Conservation (phyloP, 306 rosid species). For the Corylus americana region DNA sequence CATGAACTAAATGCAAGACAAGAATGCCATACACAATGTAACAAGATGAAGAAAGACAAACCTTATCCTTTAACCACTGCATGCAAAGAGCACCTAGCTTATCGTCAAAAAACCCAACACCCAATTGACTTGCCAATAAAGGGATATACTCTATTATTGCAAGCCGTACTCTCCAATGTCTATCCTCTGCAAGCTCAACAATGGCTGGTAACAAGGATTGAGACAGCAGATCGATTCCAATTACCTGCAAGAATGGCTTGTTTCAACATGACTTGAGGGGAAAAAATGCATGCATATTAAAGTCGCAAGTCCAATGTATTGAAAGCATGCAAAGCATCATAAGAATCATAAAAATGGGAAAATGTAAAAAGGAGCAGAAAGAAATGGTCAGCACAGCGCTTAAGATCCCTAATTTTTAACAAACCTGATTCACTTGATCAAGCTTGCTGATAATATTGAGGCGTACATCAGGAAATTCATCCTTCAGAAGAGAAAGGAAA, state of each 20-base stretch:
- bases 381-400: too few relatives aligned
- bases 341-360: neutral
- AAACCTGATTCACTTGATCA: conserved; percentile 98
- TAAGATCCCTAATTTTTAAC: conserved; percentile 8
- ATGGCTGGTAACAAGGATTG: conserved; percentile 97
- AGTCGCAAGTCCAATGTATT: too few relatives aligned
- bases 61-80: conserved; percentile 99
- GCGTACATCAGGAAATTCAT: conserved; percentile 98
- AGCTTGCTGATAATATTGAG: conserved; percentile 97
- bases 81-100: conserved; percentile 97
- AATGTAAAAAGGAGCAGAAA: neutral
- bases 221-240: conserved; percentile 91
- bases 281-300: too few relatives aligned
- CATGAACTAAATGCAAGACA: too few relatives aligned
- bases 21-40: too few relatives aligned
- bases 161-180: conserved; percentile 98
- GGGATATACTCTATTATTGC: conserved; percentile 98
- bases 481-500: conserved; percentile 93
- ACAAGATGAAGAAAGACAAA: conserved; percentile 20
- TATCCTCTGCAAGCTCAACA: conserved; percentile 98
- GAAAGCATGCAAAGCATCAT: too few relatives aligned
- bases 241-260: conserved; percentile 52
- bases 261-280: conserved; percentile 13
- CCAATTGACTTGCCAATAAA: conserved; percentile 91
- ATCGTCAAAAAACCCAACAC: conserved; percentile 94